These are phyloP conservation scores for Forsythia viridissima DNA, from an alignment of 257 asterid species.

Conservation along the genomic window DNA sequence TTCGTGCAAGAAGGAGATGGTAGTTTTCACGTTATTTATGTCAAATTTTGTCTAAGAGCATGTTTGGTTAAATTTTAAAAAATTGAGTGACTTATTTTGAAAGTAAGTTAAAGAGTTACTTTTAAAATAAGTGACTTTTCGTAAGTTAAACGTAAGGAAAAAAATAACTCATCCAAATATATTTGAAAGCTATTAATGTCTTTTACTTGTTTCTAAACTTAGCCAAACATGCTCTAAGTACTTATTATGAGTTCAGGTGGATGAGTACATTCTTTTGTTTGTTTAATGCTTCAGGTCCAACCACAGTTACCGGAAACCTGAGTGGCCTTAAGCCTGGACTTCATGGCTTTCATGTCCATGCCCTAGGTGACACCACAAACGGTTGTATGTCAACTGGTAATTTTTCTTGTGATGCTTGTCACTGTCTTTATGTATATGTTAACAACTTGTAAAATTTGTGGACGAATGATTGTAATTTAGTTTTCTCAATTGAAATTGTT, in stretches of 20 bases:
- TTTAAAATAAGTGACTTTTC: too few species aligned
- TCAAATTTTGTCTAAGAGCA: not conserved
- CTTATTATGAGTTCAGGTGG: not conserved
- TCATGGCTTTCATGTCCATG: conserved; percentile 96
- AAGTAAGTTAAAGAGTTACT: too few species aligned
- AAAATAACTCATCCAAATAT: too few species aligned
- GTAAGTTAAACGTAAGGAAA: too few species aligned
- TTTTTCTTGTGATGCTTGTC: conserved; percentile 1
- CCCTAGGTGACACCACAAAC: conserved; percentile 98
- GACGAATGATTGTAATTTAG: not conserved
- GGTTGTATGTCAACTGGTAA: conserved; percentile 98
- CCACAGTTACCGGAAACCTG: conserved; percentile 73
- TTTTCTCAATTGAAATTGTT: not conserved
- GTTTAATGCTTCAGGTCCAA: conserved; percentile 47
- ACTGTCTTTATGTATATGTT: not conserved
- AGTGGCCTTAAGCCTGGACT: conserved; percentile 88
- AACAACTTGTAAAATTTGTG: not conserved
- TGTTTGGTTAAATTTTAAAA: too few species aligned
- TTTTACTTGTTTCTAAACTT: too few species aligned
- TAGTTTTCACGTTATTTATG: conserved; percentile 26
- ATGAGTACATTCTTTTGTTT: conserved; percentile 2
- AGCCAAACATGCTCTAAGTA: not conserved
- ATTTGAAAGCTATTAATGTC: too few species aligned
- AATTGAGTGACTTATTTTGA: too few species aligned
- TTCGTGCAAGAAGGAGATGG: conserved; percentile 90